These are phyloP conservation scores for Melocanna baccifera DNA, from an alignment of 176 grass and related monocot species.

Conservation along the genomic window DNA sequence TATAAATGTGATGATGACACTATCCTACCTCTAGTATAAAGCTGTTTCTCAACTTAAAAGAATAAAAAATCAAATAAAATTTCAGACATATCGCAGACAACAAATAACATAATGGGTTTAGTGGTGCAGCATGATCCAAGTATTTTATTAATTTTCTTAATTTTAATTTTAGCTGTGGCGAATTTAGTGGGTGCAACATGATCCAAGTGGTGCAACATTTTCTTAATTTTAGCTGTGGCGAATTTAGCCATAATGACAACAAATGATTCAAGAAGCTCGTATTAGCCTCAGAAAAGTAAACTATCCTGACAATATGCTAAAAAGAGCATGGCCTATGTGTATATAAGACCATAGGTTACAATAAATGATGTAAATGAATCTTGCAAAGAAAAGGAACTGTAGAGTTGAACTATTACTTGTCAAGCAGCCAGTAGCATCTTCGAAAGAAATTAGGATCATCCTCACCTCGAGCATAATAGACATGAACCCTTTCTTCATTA, in stretches of 20 bases:
- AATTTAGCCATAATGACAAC: background rate
- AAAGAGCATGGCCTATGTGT: background rate
- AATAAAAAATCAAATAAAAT: background rate
- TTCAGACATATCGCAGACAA: background rate
- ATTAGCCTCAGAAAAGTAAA: background rate
- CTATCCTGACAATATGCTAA: background rate
- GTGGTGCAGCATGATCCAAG: background rate
- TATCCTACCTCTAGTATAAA: slow-evolving; percentile 13
- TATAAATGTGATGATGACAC: slow-evolving; percentile 14
- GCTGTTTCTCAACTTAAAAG: slow-evolving; percentile 11
- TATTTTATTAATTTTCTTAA: background rate
- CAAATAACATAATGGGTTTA: slow-evolving; percentile 25
- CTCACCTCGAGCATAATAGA: slow-evolving; percentile 97
- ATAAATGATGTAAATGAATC: slow-evolving; percentile 15
- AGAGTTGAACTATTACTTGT: slow-evolving; percentile 59
- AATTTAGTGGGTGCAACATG: background rate
- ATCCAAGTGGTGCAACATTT: background rate
- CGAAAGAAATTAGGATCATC: slow-evolving; percentile 91
- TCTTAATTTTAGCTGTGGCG: background rate
- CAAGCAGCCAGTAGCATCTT: slow-evolving; percentile 96
- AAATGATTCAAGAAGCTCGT: slow-evolving; percentile 10
- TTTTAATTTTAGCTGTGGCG: background rate
- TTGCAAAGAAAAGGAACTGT: slow-evolving; percentile 1
- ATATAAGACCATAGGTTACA: slow-evolving; percentile 1
- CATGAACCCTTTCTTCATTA: slow-evolving; percentile 92